Evolutionary conservation across 805 yeast species (phyloP).

Genomic region (Metschnikowia continentalis): DNA sequence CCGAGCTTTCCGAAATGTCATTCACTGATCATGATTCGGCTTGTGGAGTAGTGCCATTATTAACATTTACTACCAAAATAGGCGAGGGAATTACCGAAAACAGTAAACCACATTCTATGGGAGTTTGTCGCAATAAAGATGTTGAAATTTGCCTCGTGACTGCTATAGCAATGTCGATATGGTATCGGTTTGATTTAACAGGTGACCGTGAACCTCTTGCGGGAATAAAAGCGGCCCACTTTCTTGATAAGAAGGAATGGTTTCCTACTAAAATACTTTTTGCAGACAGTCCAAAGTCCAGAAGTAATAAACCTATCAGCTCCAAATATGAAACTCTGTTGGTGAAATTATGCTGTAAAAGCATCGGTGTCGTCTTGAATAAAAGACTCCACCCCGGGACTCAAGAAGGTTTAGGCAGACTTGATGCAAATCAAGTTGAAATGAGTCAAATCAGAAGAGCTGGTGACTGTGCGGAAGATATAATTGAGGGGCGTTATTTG

Average conservation of each 20-base stretch:
- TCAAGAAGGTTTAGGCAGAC: neutral
- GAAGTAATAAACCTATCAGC: neutral
- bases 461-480: neutral
- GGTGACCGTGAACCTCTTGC: neutral
- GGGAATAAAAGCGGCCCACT: neutral
- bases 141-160: conserved; percentile 6
- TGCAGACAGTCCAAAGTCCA: neutral
- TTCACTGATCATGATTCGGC: neutral
- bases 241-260: conserved; percentile 1
- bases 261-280: conserved; percentile 2
- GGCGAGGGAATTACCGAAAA: neutral
- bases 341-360: neutral
- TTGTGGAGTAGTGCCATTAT: conserved; percentile 1
- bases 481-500: neutral
- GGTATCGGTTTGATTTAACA: conserved; percentile 10
- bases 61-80: neutral
- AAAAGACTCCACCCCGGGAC: neutral
- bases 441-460: conserved; percentile 1
- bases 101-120: neutral
- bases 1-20: conserved; percentile 3
- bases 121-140: conserved; percentile 4
- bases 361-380: neutral
- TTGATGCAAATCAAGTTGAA: neutral
- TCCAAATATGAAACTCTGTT: neutral
- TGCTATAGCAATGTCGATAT: conserved; percentile 7